Base-by-base conservation (phyloP, 2,329 filamentous ascomycete species). In the Cytospora paraplurivora region DNA sequence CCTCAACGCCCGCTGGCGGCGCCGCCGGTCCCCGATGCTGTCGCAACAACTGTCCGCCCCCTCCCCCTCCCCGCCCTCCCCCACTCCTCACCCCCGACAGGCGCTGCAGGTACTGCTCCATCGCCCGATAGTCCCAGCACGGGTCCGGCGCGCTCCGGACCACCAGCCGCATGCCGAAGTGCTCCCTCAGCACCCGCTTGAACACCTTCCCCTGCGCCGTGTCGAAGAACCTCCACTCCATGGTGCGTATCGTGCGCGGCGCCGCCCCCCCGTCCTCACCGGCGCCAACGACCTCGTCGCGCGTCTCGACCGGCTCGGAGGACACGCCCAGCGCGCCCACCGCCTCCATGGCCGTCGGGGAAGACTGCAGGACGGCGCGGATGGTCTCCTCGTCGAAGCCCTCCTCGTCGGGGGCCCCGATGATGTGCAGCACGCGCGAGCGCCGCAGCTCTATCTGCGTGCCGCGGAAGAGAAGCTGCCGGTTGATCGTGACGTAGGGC, bases 221-320 rank as follows among this genome's bases (percentile, higher is more conserved):
- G n/a, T 19, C 50, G 34, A 59, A 52, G 49, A 59, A 59, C 11
- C 49, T 49, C 57, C 57, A 59, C 57, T 59, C 49, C 35, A 59
- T 33, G 4, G n/a, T 35, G 44, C 44, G 44, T n/a, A 41, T 12
- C 12, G 15, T 19, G 15, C 38, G 15, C 33, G 32, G 37, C 17
- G 12, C 41, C 17, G 12, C 11, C 37, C 10, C 3, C 37, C 37
- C 37, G 12, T 15, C 37, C 15, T 5, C 37, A 13, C 37, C 37
- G 3, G 5, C 37, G 15, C 13, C 44, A 4, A 38, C 49, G 7
- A n/a, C 19, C 11, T 32, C 32, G 44, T 56, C 51, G 15, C 38
- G 12, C 19, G 13, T 11, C 19, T 33, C 37, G 49, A 55, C 55
- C 11, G 55, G 37, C 49, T 58, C 61, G 13, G 34, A 52, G 12